phyloP scores from a whole-genome alignment of 2,329 filamentous ascomycete genomes.

The Diaporthe amygdali region DNA sequence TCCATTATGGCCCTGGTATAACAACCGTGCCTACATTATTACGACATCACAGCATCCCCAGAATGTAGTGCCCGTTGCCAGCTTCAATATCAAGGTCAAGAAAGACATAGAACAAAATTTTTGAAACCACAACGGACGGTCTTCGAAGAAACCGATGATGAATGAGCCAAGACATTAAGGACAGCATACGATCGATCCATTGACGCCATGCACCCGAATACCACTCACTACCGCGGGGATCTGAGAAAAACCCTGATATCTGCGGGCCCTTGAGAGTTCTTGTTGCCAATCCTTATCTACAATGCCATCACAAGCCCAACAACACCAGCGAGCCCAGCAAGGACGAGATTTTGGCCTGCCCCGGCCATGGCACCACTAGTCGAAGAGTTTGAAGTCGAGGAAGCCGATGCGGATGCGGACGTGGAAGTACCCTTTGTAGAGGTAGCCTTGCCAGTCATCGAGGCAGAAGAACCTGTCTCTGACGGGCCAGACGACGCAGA shows the following conservation, averaged over 20 bases:
- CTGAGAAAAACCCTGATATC: not conserved
- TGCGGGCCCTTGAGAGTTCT: not conserved
- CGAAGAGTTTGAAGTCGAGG: not conserved
- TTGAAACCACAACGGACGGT: too few relatives aligned
- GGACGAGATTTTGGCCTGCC: not conserved
- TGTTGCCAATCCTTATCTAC: not conserved
- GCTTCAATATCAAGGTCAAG: not conserved
- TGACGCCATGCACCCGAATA: too few relatives aligned
- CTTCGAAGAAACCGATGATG: too few relatives aligned
- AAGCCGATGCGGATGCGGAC: not conserved
- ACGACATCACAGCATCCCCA: not conserved
- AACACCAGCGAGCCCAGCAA: constrained; percentile 12
- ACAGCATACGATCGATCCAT: too few relatives aligned
- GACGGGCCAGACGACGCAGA: constrained; percentile 5
- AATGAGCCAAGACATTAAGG: too few relatives aligned
- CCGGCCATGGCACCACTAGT: constrained; percentile 9
- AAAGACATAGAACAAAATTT: not conserved
- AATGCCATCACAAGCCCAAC: constrained; percentile 14
- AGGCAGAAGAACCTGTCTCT: constrained; percentile 1
- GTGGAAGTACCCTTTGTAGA: not conserved
- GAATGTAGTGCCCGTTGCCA: not conserved
- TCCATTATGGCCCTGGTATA: not conserved
- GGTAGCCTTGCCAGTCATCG: not conserved
- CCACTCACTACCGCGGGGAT: not conserved
- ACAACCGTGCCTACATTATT: not conserved